Conservation (phyloP, 2,329 filamentous ascomycete species). For the Botrytis cinerea region DNA sequence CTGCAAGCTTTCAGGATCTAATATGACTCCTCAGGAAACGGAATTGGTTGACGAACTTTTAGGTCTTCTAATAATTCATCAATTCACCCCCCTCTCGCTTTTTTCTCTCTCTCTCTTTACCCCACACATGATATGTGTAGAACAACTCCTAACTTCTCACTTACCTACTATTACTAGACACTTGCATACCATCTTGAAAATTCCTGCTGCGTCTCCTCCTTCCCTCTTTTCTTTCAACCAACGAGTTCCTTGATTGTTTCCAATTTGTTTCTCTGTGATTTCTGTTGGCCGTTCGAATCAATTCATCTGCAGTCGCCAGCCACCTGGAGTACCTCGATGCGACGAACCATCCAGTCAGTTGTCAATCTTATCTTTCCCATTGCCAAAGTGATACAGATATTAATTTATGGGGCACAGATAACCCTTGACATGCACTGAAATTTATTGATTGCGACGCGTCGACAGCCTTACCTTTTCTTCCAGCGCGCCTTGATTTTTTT, state of each 20-base stretch:
- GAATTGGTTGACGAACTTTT: neutral
- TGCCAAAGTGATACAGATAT: neutral
- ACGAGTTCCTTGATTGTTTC: neutral
- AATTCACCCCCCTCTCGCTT: neutral
- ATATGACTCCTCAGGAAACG: neutral
- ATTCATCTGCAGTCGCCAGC: neutral
- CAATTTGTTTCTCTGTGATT: neutral
- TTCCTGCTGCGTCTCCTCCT: neutral
- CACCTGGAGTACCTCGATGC: neutral
- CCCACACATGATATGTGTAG: neutral
- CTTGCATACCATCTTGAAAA: neutral
- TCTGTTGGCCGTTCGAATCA: neutral
- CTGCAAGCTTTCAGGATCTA: neutral
- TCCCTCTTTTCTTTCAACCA: neutral
- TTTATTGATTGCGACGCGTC: constrained; percentile 35
- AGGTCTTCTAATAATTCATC: neutral
- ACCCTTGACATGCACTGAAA: constrained; percentile 14
- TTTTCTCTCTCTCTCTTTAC: neutral
- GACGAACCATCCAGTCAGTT: neutral
- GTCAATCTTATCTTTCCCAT: neutral
- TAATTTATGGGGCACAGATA: constrained; percentile 8
- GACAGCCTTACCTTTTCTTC: constrained; percentile 25
- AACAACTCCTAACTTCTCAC: neutral
- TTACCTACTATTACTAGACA: too few species aligned
- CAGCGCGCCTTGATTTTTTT: constrained; percentile 26